phyloP scores from a whole-genome alignment of 225 moss, liverwort and hornwort genomes.

The Takakia lepidozioides region DNA sequence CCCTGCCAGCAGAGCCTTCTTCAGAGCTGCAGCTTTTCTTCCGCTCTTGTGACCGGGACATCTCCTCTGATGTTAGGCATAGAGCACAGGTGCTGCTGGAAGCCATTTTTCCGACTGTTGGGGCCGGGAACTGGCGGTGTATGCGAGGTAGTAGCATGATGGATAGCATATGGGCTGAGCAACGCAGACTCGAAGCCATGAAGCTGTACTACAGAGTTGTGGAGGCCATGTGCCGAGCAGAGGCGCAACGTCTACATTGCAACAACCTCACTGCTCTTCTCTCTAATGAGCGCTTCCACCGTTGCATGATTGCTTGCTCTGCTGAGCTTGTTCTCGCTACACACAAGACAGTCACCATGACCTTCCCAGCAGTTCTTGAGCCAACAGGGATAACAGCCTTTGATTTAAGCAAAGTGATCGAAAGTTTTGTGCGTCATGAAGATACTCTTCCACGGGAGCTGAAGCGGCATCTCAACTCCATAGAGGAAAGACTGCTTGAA shows the following conservation, averaged over 20 bases:
- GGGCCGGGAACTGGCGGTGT: conserved; percentile 50
- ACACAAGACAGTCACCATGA: conserved; percentile 95
- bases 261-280: conserved; percentile 76
- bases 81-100: conserved; percentile 65
- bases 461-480: conserved; percentile 89
- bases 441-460: conserved; percentile 94
- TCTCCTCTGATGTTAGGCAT: conserved; percentile 53
- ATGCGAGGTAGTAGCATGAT: conserved; percentile 41
- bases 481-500: conserved; percentile 95
- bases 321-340: conserved; percentile 95
- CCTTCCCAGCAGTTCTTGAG: conserved; percentile 92
- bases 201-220: conserved; percentile 92
- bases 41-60: conserved; percentile 84
- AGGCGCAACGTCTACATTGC: conserved; percentile 72
- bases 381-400: conserved; percentile 93
- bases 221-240: conserved; percentile 82
- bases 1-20: conserved; percentile 66
- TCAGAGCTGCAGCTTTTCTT: conserved; percentile 71
- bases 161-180: conserved; percentile 84
- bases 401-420: conserved; percentile 96
- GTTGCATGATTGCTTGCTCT: conserved; percentile 97
- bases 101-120: conserved; percentile 60
- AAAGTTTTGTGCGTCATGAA: conserved; percentile 93
- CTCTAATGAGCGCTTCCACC: conserved; percentile 86
- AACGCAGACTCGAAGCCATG: conserved; percentile 71